phyloP scores from a whole-genome alignment of 768 basidiomycete species.

The Amanita exitialis region DNA sequence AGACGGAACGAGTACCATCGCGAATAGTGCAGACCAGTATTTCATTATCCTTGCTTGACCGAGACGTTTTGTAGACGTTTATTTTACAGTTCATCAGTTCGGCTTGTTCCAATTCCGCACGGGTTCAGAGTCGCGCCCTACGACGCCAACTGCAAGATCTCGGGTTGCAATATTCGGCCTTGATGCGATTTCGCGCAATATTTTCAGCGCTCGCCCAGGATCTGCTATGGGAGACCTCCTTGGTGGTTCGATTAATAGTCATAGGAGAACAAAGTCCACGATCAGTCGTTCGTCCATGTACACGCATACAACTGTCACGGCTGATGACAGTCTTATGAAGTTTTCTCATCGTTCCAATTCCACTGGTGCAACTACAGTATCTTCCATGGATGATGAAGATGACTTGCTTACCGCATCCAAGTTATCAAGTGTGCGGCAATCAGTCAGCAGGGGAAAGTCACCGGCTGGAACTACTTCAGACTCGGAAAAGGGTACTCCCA shows the following conservation, averaged over 20 bases:
- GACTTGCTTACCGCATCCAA: constrained; percentile 28
- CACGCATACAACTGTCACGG: constrained; percentile 60
- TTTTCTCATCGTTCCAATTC: constrained; percentile 68
- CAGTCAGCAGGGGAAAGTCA: constrained; percentile 31
- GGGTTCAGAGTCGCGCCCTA: constrained; percentile 61
- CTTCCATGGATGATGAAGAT: constrained; percentile 59
- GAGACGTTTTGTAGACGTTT: constrained; percentile 1
- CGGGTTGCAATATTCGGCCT: constrained; percentile 84
- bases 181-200: constrained; percentile 82
- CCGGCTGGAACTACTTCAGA: constrained; percentile 31
- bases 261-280: constrained; percentile 60
- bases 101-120: constrained; percentile 86
- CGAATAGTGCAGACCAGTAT: constrained; percentile 77
- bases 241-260: constrained; percentile 58
- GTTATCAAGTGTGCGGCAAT: constrained; percentile 40
- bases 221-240: constrained; percentile 69
- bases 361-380: constrained; percentile 53
- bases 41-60: constrained; percentile 15
- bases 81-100: constrained; percentile 64
- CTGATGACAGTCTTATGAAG: constrained; percentile 57
- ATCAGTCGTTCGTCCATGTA: constrained; percentile 65
- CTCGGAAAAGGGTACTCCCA: constrained; percentile 38
- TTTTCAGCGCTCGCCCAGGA: constrained; percentile 67
- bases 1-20: constrained; percentile 60
- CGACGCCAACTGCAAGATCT: constrained; percentile 74